Evolutionary conservation across 2,329 filamentous ascomycete species (phyloP).

Genomic region (Peltaster fructicola): DNA sequence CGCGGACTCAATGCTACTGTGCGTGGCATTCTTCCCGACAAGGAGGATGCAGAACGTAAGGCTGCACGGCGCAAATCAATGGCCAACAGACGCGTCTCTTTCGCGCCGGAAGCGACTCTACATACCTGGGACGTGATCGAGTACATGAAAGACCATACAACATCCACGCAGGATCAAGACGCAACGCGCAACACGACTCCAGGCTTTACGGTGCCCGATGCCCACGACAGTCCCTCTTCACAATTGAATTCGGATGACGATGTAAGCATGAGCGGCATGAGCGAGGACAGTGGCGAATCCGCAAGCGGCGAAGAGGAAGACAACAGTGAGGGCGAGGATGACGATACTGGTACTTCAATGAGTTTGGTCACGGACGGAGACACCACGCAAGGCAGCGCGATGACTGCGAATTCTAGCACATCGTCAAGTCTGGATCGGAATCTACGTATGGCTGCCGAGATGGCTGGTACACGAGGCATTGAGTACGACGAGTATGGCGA

Average conservation of each 20-base stretch:
- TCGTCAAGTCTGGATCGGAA: constrained; percentile 64
- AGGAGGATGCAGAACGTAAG: constrained; percentile 48
- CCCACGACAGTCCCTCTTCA: constrained; percentile 55
- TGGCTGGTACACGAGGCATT: constrained; percentile 56
- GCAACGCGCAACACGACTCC: constrained; percentile 52
- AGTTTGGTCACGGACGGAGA: constrained; percentile 53
- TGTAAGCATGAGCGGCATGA: constrained; percentile 54
- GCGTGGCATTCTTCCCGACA: constrained; percentile 38
- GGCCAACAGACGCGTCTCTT: constrained; percentile 81
- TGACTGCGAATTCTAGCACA: constrained; percentile 30
- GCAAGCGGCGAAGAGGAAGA: constrained; percentile 37
- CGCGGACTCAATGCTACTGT: constrained; percentile 30
- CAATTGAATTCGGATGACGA: no score
- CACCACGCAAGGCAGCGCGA: constrained; percentile 21
- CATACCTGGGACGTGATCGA: constrained; percentile 96
- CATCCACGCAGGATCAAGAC: constrained; percentile 51
- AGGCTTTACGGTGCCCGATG: constrained; percentile 46
- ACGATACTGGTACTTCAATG: constrained; percentile 62
- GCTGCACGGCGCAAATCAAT: constrained; percentile 65
- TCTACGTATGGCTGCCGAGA: constrained; percentile 53
- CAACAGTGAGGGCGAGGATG: constrained; percentile 35
- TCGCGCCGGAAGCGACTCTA: constrained; percentile 89
- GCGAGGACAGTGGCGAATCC: constrained; percentile 18
- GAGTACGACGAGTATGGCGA: constrained; percentile 37
- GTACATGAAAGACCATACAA: constrained; percentile 71